Base-by-base conservation (phyloP, 2,329 filamentous ascomycete genomes). In the Grosmannia huntii region DNA sequence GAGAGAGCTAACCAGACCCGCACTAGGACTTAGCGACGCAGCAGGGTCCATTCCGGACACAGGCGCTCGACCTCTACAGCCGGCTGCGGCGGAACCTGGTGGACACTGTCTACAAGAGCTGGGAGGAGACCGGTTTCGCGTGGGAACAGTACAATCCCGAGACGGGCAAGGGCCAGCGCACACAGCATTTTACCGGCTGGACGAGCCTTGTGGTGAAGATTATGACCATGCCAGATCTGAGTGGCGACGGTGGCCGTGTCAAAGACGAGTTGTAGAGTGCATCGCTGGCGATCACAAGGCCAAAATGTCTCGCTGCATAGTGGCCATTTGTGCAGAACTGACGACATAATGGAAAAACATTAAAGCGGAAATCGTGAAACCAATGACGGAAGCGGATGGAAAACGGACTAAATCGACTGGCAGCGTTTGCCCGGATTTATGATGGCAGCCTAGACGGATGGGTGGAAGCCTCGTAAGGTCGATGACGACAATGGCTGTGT, bases 91-190 rank as follows among this genome's bases (percentile, higher is more conserved):
- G 80, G 70, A 97, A 96, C 68, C 74, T 99, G 14, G 87, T 97
- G 52, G 81, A 90, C 56, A 97, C 91, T 1, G 87, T 97, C 16
- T 96, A 87, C 75, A 81, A 85, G 59, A 85, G 85, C 69, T 99
- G 92, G 92, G 77, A 85, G 68, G 83, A 89, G 68, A 97, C 94
- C 0, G 92, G 92, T 21, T 97, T 97, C 69, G 94, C 92, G 0
- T 99, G 92, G 92, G 94, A 99, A 73, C 94, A 99, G 74, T 99
- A 97, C 71, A 89, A 95, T 69, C 90, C 91, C 0, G 90, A 96
- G 66, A 95, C 89, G 4, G 94, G 94, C 52, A 81, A 82, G 57
- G 94, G 94, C n/a, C 92, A 97, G 76, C 81, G 94, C 49, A 97
- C 91, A 5, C 90, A 96, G 76, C 92, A 97, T 72, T 99, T 99